Conservation (phyloP, 2,329 filamentous ascomycete genomes). For the Chrysosphaeria jannelii region DNA sequence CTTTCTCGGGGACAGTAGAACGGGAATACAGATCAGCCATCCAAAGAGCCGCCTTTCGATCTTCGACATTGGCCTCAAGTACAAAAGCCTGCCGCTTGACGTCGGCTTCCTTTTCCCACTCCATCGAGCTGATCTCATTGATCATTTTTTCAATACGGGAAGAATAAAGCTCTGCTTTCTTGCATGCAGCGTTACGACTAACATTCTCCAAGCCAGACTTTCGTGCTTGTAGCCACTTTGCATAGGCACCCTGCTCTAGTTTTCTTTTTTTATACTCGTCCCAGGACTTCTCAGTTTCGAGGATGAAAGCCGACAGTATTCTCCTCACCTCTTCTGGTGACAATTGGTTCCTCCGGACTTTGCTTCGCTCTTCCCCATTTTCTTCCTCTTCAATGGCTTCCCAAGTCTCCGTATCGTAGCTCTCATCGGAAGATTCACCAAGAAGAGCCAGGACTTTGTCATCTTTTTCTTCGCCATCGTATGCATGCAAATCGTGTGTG, state of each 20-base stretch:
- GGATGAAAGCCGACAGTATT: slow-evolving; percentile 24
- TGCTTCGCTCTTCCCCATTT: slow-evolving; percentile 7
- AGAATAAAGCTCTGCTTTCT: slow-evolving; percentile 13
- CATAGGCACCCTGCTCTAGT: slow-evolving; percentile 23
- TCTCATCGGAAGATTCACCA: slow-evolving; percentile 17
- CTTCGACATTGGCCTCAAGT: slow-evolving; percentile 33
- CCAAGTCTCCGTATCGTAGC: slow-evolving; percentile 9
- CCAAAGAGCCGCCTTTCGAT: slow-evolving; percentile 24
- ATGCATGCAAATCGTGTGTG: too few species aligned
- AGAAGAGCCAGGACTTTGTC: slow-evolving; percentile 10
- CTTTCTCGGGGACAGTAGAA: too few species aligned
- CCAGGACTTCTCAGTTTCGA: slow-evolving; percentile 24
- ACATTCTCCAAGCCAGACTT: slow-evolving; percentile 11
- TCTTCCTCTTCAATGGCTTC: slow-evolving; percentile 28
- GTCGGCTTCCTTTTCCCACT: slow-evolving; percentile 21
- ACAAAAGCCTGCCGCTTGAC: slow-evolving; percentile 23
- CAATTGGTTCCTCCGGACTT: slow-evolving; percentile 5
- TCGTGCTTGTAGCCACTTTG: slow-evolving; percentile 27
- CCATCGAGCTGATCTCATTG: slow-evolving; percentile 16
- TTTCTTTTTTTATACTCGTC: slow-evolving; percentile 22
- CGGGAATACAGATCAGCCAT: slow-evolving; percentile 10
- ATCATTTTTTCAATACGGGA: slow-evolving; percentile 24
- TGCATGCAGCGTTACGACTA: slow-evolving; percentile 15
- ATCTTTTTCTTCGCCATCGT: slow-evolving; percentile 1
- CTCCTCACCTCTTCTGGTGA: slow-evolving; percentile 17